Evolutionary conservation across 2,329 filamentous ascomycete species (phyloP), one percentile per base, ranked within the genome.

Genomic region (Sporothrix globosa): DNA sequence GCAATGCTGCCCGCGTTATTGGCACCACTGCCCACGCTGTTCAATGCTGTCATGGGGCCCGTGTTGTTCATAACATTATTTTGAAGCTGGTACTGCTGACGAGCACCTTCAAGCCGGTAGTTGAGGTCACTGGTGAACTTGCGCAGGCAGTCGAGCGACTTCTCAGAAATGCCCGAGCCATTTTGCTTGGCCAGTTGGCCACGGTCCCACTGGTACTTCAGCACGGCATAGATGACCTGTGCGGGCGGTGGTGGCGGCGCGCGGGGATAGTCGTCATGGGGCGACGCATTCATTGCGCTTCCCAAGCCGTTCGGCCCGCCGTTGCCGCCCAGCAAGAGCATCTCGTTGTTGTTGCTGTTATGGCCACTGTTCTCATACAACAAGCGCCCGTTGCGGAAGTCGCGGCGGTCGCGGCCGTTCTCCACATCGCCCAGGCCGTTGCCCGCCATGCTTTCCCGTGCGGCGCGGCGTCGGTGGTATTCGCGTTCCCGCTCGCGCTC

Each of bases 121-220:
- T 86, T 84, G 46, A 87, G 85, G 53, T 90, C 88, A 58, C 83
- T 81, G 2, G 88, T 90, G 75, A 91, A 90, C 75, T 83, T 82
- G 68, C 85, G 85, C 44, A 91, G 81, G 68, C 87, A 88, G 77
- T 83, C 85, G 4, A 89, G 79, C 0, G 86, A 86, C 77, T 83
- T 85, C 76, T 88, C 85, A 0, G 86, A 81, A 17, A 85, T 80
- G 24, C 80, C 82, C 0, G 81, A 80, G 54, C 80, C 78, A 54
- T 80, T 80, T 67, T 81, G 75, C 24, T 77, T 79, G 2, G 82
- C 78, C 73, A 89, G 85, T 75, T 92, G 91, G 14, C 92, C 92
- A 68, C 90, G 88, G 72, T 95, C 92, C 96, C 96, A 99, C 79
- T 97, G 90, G 79, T 93, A 99, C 80, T 99, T 99, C 80, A 97